phyloP scores from a whole-genome alignment of 768 basidiomycete genomes.

The Austroboletus festivus region DNA sequence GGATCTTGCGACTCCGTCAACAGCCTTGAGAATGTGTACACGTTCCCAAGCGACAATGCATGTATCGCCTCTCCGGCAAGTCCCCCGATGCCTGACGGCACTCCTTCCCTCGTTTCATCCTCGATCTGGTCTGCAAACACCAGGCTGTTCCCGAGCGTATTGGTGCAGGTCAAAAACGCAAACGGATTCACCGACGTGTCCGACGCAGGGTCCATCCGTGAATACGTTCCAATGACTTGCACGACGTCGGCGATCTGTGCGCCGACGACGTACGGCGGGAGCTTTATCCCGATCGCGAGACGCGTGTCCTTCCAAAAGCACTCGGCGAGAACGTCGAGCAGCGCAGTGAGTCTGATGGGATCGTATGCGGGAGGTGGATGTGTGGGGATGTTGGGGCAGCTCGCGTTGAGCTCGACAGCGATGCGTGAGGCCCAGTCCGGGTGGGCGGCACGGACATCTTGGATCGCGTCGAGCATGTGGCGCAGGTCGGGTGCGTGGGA shows the following conservation, averaged over 20 bases:
- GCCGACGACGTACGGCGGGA: constrained; percentile 68
- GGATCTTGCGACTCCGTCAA: constrained; percentile 40
- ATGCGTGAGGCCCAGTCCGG: constrained; percentile 41
- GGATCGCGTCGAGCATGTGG: constrained; percentile 59
- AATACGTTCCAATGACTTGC: constrained; percentile 42
- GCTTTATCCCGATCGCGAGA: constrained; percentile 71
- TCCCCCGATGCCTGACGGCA: constrained; percentile 67
- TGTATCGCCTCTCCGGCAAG: constrained; percentile 77
- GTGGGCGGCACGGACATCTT: constrained; percentile 45
- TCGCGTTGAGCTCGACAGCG: constrained; percentile 80
- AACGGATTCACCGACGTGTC: constrained; percentile 43
- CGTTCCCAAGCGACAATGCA: constrained; percentile 75
- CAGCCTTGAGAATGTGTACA: constrained; percentile 55
- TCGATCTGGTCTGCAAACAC: constrained; percentile 56
- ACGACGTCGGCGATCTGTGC: constrained; percentile 60
- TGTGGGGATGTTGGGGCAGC: constrained; percentile 73
- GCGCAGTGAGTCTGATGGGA: constrained; percentile 43
- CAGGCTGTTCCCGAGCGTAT: constrained; percentile 72
- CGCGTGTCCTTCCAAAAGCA: constrained; percentile 47
- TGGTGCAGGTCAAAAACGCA: constrained; percentile 76
- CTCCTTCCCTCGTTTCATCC: constrained; percentile 41
- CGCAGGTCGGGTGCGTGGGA: constrained; percentile 49
- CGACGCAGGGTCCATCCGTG: constrained; percentile 12
- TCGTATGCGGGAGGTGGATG: constrained; percentile 67
- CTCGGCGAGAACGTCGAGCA: constrained; percentile 54